Evolutionary conservation across 768 basidiomycete species (phyloP), one percentile per base, ranked within the genome.

Genomic region (Sistotremastrum suecicum): DNA sequence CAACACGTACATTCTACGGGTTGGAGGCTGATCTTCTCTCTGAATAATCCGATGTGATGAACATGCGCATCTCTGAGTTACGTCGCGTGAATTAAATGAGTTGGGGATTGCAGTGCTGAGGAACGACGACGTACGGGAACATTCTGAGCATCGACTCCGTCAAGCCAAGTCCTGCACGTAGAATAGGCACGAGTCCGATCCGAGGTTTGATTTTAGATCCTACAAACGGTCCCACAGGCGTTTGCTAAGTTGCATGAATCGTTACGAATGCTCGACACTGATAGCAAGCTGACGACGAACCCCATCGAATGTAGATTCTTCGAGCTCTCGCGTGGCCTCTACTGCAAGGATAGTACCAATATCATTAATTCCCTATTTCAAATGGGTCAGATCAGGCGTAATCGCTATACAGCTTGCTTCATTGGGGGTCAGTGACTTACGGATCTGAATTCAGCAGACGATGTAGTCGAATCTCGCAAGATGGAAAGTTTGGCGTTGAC

Each of bases 111-210:
- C n/a, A n/a, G 50, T 30, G 5, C 31, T 31, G 20, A 30, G 38
- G 30, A 39, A 42, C 37, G 39, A 6, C 34, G 4, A 37, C 85
- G 36, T 68, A 83, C 71, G 90, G 91, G 62, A 92, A 94, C 43
- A 92, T 67, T 44, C 75, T 75, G 49, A 92, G 65, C 57, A 95
- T 62, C 20, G 85, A 87, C 54, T 94, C 88, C 1, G 83, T 75
- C 89, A 98, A 92, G 11, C 90, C 89, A 51, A 92, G 65, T 4
- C 94, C 94, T 32, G 94, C 94, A 36, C 94, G 78, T 46, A 98
- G 68, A 54, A 98, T 88, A 37, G 94, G 94, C 2, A 87, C 81
- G 45, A 98, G 63, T 4, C 88, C 94, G 44, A 98, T 74, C 40
- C 76, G 72, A 5, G 82, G 75, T 53, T 80, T 83, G 60, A 98